Evolutionary conservation across 2,329 filamentous ascomycete genomes (phyloP).

Genomic region (Colletotrichum paranaense): DNA sequence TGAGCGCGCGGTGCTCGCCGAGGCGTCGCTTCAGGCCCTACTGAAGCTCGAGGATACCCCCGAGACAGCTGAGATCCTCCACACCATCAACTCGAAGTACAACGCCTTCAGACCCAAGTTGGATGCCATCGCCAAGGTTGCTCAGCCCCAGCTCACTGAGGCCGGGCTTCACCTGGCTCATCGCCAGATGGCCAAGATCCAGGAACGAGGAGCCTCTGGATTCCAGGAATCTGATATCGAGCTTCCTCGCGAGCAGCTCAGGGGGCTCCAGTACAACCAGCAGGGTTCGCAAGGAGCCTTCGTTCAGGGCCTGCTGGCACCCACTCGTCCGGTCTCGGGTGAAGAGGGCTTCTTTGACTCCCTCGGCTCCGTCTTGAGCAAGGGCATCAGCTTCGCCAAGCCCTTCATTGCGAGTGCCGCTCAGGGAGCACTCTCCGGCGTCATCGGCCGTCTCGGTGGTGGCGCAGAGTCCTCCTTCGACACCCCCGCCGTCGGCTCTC

Average conservation of each 20-base stretch:
- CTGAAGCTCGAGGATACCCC: background rate
- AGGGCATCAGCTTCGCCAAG: background rate
- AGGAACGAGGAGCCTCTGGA: background rate
- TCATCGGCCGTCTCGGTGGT: background rate
- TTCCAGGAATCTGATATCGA: background rate
- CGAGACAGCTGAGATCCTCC: background rate
- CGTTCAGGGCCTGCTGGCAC: background rate
- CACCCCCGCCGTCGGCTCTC: background rate
- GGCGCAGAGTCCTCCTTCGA: background rate
- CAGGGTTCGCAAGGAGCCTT: background rate
- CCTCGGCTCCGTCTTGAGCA: background rate
- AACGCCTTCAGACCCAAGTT: background rate
- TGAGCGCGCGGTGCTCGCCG: background rate
- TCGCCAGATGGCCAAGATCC: background rate
- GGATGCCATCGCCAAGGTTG: background rate
- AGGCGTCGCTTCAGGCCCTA: background rate
- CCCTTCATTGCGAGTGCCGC: background rate
- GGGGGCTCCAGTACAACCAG: background rate
- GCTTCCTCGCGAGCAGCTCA: background rate
- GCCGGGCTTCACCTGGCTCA: background rate
- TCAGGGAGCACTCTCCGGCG: background rate
- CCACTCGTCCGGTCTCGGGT: background rate
- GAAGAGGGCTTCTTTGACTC: background rate
- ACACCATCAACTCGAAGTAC: background rate
- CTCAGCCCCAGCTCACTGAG: background rate